A percentile compares a stretch with the other conserved stretches of the same genome.
These are phyloP conservation scores for Platanthera zijinensis DNA, from an alignment of 106 monocot species.

Conservation along the genomic window DNA sequence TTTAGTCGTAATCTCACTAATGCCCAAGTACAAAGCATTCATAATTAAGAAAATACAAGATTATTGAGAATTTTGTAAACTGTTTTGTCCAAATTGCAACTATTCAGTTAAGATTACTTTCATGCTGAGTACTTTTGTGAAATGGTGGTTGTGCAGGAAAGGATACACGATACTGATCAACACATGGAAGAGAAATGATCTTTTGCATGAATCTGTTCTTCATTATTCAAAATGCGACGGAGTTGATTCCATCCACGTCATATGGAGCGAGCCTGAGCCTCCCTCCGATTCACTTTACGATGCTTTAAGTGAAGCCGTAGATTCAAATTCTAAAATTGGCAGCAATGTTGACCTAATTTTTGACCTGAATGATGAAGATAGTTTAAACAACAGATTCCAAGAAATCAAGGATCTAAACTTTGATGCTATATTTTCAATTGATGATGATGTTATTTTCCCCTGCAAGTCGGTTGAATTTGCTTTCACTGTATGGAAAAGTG, in stretches of 20 bases:
- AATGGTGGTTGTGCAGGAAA: constrained; percentile 16
- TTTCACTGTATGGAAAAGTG: constrained; percentile 56
- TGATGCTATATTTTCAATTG: constrained; percentile 69
- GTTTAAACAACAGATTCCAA: constrained; percentile 72
- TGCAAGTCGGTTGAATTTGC: constrained; percentile 51
- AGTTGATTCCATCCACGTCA: constrained; percentile 52
- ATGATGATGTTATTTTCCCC: constrained; percentile 73
- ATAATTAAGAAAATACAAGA: too few relatives aligned
- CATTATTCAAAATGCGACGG: constrained; percentile 57
- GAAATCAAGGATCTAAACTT: constrained; percentile 26
- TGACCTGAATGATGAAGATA: constrained; percentile 52
- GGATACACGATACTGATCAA: constrained; percentile 61
- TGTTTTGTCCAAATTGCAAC: background rate
- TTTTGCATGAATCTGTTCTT: constrained; percentile 50
- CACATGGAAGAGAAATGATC: constrained; percentile 62
- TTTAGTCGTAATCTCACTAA: too few relatives aligned
- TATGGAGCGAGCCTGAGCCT: constrained; percentile 65
- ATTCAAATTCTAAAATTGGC: constrained; percentile 10
- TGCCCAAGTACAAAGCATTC: too few relatives aligned
- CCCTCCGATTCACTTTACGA: constrained; percentile 34
- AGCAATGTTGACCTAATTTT: constrained; percentile 28
- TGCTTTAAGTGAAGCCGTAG: constrained; percentile 21
- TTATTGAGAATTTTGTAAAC: too few relatives aligned
- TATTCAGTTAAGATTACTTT: background rate
- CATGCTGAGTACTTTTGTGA: background rate